Conservation (phyloP, 495 filamentous ascomycete species). For the Achaetomiella virescens region DNA sequence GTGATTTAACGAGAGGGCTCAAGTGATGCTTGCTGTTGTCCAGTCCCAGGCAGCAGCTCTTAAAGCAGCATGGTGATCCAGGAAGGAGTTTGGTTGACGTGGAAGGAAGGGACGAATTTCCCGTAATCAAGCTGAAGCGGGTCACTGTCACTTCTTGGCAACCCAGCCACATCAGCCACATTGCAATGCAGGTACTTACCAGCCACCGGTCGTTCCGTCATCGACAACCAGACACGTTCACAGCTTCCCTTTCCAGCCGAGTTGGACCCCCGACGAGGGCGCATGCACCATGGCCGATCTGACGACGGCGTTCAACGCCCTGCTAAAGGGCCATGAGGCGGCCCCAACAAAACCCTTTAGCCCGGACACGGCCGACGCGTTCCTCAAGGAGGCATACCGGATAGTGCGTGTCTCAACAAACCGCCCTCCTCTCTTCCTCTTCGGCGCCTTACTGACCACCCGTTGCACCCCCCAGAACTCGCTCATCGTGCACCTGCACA, state of each 20-base stretch:
- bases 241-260: neutral
- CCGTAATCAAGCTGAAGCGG: too few relatives aligned
- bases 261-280: neutral
- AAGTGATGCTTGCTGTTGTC: too few relatives aligned
- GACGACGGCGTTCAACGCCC: constrained; percentile 62
- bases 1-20: too few relatives aligned
- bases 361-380: constrained; percentile 62
- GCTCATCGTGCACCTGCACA: constrained; percentile 69
- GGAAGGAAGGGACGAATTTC: too few relatives aligned
- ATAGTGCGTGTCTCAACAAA: constrained; percentile 55
- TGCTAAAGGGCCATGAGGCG: constrained; percentile 53
- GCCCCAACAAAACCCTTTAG: constrained; percentile 41
- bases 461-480: constrained; percentile 60
- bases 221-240: constrained; percentile 9
- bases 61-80: too few relatives aligned
- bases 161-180: constrained; percentile 1
- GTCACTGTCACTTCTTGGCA: neutral
- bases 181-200: neutral
- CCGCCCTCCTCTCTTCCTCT: neutral
- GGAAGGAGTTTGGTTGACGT: too few relatives aligned
- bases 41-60: too few relatives aligned
- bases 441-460: neutral
- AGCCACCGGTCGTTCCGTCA: neutral
- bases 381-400: constrained; percentile 89
- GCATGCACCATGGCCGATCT: constrained; percentile 56